Conservation (phyloP, 257 asterid genomes). For the Solanum habrochaites region DNA sequence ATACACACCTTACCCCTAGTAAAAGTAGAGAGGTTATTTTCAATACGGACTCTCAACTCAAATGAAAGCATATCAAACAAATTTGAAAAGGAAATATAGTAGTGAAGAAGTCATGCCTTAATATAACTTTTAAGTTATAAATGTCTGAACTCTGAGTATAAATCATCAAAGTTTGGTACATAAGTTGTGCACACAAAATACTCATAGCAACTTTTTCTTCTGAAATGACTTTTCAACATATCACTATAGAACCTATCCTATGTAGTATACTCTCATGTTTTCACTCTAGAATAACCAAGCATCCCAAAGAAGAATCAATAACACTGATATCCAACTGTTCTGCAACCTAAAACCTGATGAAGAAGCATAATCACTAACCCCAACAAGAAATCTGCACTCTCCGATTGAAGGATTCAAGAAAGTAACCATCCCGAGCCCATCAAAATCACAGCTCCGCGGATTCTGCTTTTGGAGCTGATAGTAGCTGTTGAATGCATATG, state of each 20-base stretch:
- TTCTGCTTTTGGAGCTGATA: conserved; percentile 74
- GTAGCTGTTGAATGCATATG: conserved; percentile 88
- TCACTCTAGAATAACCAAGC: conserved; percentile 14
- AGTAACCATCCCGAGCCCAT: conserved; percentile 89
- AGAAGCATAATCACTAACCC: conserved; percentile 26
- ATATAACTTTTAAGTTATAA: neutral
- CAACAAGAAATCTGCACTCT: conserved; percentile 78
- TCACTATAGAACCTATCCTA: conserved; percentile 15
- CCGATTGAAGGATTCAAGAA: conserved; percentile 88
- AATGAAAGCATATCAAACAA: neutral
- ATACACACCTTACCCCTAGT: neutral
- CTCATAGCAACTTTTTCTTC: neutral
- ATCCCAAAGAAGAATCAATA: conserved; percentile 24
- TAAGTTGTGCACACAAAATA: neutral
- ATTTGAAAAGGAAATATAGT: neutral
- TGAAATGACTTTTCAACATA: conserved; percentile 9
- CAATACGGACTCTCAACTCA: neutral
- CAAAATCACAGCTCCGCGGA: conserved; percentile 71
- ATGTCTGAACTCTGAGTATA: neutral
- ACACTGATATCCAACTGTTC: conserved; percentile 1
- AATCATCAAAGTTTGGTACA: neutral
- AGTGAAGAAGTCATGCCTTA: neutral
- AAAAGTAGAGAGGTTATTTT: neutral
- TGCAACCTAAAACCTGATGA: conserved; percentile 25
- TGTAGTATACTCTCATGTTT: conserved; percentile 23